Percentiles rank a stretch among this genome's conserved stretches.
Conservation (phyloP, 2,329 filamentous ascomycete genomes). For the Fusarium sp. region DNA sequence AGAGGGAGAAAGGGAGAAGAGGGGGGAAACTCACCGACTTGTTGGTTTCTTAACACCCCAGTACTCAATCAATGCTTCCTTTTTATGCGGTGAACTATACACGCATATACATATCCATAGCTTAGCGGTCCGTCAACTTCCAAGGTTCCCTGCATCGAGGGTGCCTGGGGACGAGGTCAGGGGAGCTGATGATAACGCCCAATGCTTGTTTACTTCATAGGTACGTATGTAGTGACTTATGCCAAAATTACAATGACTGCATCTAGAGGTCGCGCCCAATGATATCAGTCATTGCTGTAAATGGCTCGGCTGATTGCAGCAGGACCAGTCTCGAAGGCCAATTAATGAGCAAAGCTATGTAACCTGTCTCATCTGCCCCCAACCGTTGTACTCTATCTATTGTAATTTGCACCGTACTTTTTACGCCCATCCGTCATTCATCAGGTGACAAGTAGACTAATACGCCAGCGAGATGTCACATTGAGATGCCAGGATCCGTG, state of each 20-base stretch:
- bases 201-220: neutral
- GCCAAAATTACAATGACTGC: conserved; percentile 9
- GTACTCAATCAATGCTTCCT: neutral
- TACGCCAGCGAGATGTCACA: conserved; percentile 13
- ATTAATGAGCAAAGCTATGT: conserved; percentile 9
- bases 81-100: neutral
- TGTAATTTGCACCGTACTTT: neutral
- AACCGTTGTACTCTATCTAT: neutral
- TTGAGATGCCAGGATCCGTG: conserved; percentile 18
- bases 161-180: neutral
- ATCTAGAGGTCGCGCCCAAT: conserved; percentile 1
- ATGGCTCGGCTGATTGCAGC: conserved; percentile 25
- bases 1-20: neutral
- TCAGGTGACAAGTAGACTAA: conserved; percentile 29
- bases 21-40: conserved; percentile 23
- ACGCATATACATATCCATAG: neutral
- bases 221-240: conserved; percentile 7
- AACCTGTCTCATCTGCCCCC: conserved; percentile 17
- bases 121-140: neutral
- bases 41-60: conserved; percentile 3
- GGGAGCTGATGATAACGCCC: neutral
- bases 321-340: conserved; percentile 24
- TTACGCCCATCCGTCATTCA: conserved; percentile 18
- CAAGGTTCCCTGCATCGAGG: conserved; percentile 31
- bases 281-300: neutral